Evolutionary conservation across 2,329 filamentous ascomycete genomes (phyloP), one percentile per base, ranked within the genome.

Genomic region (Sphaerulina musiva): DNA sequence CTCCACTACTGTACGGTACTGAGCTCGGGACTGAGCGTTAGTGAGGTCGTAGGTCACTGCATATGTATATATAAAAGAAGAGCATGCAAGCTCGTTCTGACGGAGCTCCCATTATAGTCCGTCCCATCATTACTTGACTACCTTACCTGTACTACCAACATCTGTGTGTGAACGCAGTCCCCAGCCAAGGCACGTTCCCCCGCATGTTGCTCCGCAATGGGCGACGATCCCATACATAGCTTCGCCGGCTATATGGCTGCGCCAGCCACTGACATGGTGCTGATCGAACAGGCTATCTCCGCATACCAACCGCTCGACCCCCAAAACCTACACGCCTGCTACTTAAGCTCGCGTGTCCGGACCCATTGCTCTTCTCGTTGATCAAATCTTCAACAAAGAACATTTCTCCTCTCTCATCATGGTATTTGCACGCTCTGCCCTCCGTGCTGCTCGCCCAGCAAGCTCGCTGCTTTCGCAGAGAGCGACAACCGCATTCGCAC

Each of bases 391-490:
- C 20, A 20, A 20, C 20, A 20, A 20, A 17, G 14, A 10, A 41
- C 32, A 14, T 20, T 17, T 41, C 36, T 43, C 32, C 45, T 32
- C 54, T 50, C 31, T 71, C 70, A 82, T 69, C 64, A 78, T 78
- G 66, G 77, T 76, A 85, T 82, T 86, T 79, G 69, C 80, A 69
- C 79, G 81, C 70, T 80, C 80, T 67, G 73, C 80, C 68, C 74
- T 80, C 56, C 78, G 80, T 70, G 74, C 82, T 59, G 75, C 75
- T 64, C 79, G 79, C 61, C 78, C 77, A 64, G 74, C 77, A 53
- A 76, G 77, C 63, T 52, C 51, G 40, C 69, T 81, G 63, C 75
- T 74, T 61, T 69, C 62, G 51, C 63, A 73, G 60, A 68, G 72
- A 60, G 69, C 70, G 46, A 69, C 71, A 41, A 67, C 72, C 57